Evolutionary conservation across 2,329 filamentous ascomycete species (phyloP), one percentile per base, ranked within the genome.

Genomic region (Calonectria pteridis): DNA sequence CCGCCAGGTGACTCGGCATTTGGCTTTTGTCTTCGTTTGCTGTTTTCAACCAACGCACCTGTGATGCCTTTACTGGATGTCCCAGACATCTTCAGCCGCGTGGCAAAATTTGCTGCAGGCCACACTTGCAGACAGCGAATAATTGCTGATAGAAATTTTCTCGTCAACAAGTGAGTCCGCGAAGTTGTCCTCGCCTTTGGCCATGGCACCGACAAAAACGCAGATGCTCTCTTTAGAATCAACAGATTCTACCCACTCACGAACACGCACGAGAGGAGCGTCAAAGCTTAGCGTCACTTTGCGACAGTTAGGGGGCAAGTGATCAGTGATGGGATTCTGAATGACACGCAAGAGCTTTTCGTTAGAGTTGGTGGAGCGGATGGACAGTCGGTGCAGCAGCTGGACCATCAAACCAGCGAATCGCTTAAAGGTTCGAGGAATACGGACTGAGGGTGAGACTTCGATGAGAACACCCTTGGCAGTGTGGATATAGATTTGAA

Each of bases 101-200:
- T 99, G 97, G 86, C 97, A 98, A 89, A 99, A 98, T 86, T 98
- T 99, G 91, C 96, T 98, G 90, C 97, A 99, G 53, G 97, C 96
- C 75, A 99, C 97, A 88, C 96, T 98, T 75, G 97, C 97, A 82
- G 95, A 98, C 76, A 99, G 90, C 82, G 96, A 98, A 90, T 94
- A 99, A 86, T 98, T 98, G 89, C 96, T 98, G 87, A 99, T 98
- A 80, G 94, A 95, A 83, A 99, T 98, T 82, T 97, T 95, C 87
- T 99, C 97, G 83, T 98, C 96, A 81, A 98, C 97, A 86, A 94
- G 95, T 50, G 91, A 91, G 83, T 99, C 97, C 77, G 97, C 97
- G 84, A 99, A 99, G 85, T 95, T 96, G 84, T 99, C 97, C 69
- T 93, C 91, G 23, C 97, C 97, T 88, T 98, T 98, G 73, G 97